Evolutionary conservation across 1,284 basidiomycete genomes (phyloP).

Genomic region (Baeospora myosura): DNA sequence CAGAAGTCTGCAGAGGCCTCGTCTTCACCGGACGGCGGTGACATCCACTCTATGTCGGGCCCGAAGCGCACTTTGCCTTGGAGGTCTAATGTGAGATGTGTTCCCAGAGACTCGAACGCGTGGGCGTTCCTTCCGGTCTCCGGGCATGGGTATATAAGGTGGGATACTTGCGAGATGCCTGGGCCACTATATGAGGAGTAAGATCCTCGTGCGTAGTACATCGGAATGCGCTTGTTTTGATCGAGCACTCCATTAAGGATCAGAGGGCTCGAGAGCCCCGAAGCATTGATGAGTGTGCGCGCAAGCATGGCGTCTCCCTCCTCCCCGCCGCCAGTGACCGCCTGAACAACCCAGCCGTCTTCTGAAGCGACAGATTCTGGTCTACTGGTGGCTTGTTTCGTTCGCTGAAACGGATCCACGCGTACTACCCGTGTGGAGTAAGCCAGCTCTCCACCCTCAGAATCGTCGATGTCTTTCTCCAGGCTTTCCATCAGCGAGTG

Average conservation of each 20-base stretch:
- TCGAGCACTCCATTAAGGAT: slow-evolving; percentile 70
- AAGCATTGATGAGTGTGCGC: slow-evolving; percentile 79
- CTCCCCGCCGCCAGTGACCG: slow-evolving; percentile 38
- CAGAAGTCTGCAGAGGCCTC: slow-evolving; percentile 67
- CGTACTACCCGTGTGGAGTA: slow-evolving; percentile 85
- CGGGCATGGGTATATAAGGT: slow-evolving; percentile 87
- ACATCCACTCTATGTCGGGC: slow-evolving; percentile 88
- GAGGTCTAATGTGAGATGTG: slow-evolving; percentile 86
- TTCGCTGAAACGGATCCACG: slow-evolving; percentile 78
- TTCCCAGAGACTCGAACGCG: slow-evolving; percentile 77
- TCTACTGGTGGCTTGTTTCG: no score
- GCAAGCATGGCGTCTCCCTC: slow-evolving; percentile 73
- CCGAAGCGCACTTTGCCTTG: slow-evolving; percentile 88
- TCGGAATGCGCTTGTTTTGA: slow-evolving; percentile 44
- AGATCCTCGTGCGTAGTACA: slow-evolving; percentile 77
- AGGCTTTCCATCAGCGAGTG: slow-evolving; percentile 77
- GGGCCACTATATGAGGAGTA: slow-evolving; percentile 84
- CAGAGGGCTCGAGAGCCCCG: slow-evolving; percentile 73
- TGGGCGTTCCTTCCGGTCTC: slow-evolving; percentile 47
- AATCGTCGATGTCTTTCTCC: slow-evolving; percentile 70
- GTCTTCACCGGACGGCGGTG: slow-evolving; percentile 36
- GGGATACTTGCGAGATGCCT: slow-evolving; percentile 58
- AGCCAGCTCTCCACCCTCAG: slow-evolving; percentile 69
- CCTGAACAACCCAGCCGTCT: slow-evolving; percentile 70
- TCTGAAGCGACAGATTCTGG: slow-evolving; percentile 26